These are phyloP conservation scores for Mortierella antarctica DNA, from an alignment of 192 early-diverging fungal species.

Conservation along the genomic window DNA sequence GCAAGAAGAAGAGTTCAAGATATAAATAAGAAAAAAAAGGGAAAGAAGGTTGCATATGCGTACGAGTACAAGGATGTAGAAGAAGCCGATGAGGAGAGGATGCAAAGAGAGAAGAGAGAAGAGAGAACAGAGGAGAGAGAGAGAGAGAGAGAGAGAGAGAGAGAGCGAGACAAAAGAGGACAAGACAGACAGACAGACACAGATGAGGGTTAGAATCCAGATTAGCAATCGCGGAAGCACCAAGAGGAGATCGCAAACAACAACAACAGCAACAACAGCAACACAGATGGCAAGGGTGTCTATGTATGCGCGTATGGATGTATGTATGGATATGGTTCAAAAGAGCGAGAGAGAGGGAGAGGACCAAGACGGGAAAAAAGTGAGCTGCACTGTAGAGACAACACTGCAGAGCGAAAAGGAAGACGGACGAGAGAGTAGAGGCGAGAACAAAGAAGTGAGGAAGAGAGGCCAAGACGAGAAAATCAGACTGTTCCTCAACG, in stretches of 20 bases:
- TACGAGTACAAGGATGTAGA: too few species aligned
- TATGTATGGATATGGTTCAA: neutral
- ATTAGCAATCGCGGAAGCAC: neutral
- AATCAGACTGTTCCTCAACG: too few species aligned
- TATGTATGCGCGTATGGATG: neutral
- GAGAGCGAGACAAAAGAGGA: neutral
- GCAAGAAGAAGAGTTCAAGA: neutral
- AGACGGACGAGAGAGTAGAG: neutral
- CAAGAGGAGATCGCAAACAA: too few species aligned
- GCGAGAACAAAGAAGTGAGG: neutral
- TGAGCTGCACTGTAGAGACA: too few species aligned
- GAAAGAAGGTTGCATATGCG: too few species aligned
- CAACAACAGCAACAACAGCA: too few species aligned
- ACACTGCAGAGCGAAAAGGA: neutral
- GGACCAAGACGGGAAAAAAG: neutral
- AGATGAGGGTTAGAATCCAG: neutral
- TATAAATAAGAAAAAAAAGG: neutral
- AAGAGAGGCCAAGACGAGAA: neutral
- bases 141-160: neutral
- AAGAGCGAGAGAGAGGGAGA: too few species aligned
- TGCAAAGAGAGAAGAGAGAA: neutral
- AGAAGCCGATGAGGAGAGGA: neutral
- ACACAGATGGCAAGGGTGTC: neutral
- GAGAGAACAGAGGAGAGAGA: slow-evolving; percentile 2
- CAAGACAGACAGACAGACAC: neutral